phyloP scores from a whole-genome alignment of 257 asterid species.

The Solanum chiquidenum region DNA sequence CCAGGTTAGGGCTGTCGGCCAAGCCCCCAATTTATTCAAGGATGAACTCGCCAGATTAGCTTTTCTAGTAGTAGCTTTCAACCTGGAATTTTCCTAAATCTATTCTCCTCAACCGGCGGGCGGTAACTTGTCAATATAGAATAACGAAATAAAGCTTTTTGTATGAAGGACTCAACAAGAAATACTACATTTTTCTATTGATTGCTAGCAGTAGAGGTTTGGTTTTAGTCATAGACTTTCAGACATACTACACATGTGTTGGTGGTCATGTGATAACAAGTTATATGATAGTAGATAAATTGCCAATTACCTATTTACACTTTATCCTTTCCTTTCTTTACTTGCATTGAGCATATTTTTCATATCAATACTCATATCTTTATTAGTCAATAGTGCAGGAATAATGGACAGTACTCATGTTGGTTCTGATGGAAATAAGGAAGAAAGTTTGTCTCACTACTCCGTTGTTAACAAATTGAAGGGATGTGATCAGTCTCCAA shows the following conservation, averaged over 20 bases:
- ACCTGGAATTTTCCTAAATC: background rate
- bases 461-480: background rate
- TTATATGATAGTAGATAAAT: background rate
- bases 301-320: background rate
- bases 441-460: constrained; percentile 1
- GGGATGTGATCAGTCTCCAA: background rate
- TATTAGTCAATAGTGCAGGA: background rate
- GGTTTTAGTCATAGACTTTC: background rate
- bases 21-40: background rate
- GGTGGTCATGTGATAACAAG: background rate
- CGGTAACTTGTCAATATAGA: background rate
- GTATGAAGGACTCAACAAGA: background rate
- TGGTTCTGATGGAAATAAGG: background rate
- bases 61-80: background rate
- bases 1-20: background rate
- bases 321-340: background rate
- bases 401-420: constrained; percentile 18
- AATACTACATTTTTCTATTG: background rate
- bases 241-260: background rate
- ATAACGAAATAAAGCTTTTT: background rate
- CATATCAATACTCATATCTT: background rate
- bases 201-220: background rate
- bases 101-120: background rate
- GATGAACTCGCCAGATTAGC: background rate
- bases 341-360: background rate